A percentile compares a stretch with the other conserved stretches of the same genome.
Evolutionary conservation across 805 yeast genomes (phyloP).

Genomic region (Saturnispora dispora): DNA sequence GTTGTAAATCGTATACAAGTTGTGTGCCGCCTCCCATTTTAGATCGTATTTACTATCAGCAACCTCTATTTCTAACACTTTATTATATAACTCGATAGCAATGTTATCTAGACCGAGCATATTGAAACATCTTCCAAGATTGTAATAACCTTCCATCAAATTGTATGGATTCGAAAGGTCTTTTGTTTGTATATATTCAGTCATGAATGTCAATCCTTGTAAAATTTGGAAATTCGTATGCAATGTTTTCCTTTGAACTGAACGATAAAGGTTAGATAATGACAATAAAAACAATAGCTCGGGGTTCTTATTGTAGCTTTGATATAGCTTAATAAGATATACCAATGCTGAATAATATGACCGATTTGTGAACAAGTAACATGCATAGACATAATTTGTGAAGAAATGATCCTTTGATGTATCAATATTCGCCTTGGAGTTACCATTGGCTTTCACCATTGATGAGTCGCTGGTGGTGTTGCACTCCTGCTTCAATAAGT

Average conservation of each 20-base stretch:
- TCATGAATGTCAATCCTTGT: constrained; percentile 74
- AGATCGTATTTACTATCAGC: constrained; percentile 42
- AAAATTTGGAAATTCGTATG: constrained; percentile 81
- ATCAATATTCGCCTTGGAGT: constrained; percentile 45
- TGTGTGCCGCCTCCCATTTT: constrained; percentile 77
- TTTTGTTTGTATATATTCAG: constrained; percentile 52
- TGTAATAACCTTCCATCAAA: constrained; percentile 70
- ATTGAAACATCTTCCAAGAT: constrained; percentile 79
- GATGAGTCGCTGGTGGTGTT: constrained; percentile 25
- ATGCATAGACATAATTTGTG: constrained; percentile 57
- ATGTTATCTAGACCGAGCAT: constrained; percentile 65
- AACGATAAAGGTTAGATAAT: constrained; percentile 74
- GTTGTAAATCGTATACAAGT: constrained; percentile 65
- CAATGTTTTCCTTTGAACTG: constrained; percentile 81
- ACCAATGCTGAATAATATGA: constrained; percentile 78
- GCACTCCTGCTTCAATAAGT: constrained; percentile 44
- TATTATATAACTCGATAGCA: constrained; percentile 67
- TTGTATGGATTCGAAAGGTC: constrained; percentile 36
- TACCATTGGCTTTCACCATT: constrained; percentile 69
- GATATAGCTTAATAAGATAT: constrained; percentile 64
- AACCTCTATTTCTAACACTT: constrained; percentile 44
- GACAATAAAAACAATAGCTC: constrained; percentile 69
- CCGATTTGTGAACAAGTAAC: constrained; percentile 69
- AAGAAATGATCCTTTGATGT: constrained; percentile 52
- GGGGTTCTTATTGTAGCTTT: constrained; percentile 64